A percentile compares a stretch with the other conserved stretches of the same genome.
phyloP scores from a whole-genome alignment of 106 monocot genomes.

The Alisma plantagoaquatica region DNA sequence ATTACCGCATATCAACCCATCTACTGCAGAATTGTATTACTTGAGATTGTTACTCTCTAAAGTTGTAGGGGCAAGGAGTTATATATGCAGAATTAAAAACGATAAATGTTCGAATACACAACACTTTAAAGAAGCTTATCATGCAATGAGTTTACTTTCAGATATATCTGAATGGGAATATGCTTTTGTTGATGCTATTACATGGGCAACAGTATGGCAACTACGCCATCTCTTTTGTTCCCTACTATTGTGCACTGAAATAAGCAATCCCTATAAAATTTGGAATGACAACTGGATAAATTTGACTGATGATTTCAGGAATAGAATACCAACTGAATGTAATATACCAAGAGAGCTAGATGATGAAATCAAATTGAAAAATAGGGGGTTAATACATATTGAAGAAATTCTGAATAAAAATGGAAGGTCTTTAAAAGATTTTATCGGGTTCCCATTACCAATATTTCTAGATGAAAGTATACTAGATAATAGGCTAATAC shows the following conservation, averaged over 20 bases:
- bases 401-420: neutral
- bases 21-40: no score
- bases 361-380: neutral
- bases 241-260: neutral
- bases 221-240: constrained; percentile 1
- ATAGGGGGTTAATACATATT: neutral
- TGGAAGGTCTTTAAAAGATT: neutral
- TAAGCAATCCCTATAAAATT: neutral
- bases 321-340: neutral
- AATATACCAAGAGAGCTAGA: neutral
- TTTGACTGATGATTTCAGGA: neutral
- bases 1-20: no score
- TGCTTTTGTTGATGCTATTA: neutral
- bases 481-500: neutral
- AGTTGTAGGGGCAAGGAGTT: no score
- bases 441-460: neutral
- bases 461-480: neutral
- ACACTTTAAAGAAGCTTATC: no score
- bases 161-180: constrained; percentile 1
- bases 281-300: constrained; percentile 1
- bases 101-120: no score
- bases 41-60: no score
- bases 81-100: no score
- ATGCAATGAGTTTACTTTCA: no score
- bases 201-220: neutral